Percentiles rank a stretch among this genome's conserved stretches.
These are phyloP conservation scores for Blastosporella zonata DNA, from an alignment of 1,284 basidiomycete genomes.

Conservation along the genomic window DNA sequence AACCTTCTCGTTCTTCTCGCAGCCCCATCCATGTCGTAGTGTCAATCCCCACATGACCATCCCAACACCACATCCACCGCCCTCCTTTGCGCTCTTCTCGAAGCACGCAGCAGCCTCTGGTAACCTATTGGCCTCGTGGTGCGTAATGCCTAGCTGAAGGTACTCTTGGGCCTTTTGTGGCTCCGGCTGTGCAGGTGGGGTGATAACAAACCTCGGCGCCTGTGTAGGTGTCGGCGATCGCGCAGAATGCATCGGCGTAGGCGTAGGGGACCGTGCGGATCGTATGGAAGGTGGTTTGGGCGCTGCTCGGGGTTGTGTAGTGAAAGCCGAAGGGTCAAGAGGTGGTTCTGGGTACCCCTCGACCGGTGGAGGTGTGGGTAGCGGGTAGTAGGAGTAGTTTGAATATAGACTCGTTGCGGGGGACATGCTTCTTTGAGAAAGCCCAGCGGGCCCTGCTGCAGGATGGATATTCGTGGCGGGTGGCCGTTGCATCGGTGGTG, in stretches of 20 bases:
- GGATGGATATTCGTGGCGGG: conserved; percentile 4
- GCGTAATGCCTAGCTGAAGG: conserved; percentile 75
- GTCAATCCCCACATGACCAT: conserved; percentile 93
- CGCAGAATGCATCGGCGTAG: conserved; percentile 8
- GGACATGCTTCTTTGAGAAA: conserved; percentile 34
- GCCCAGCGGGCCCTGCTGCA: conserved; percentile 1
- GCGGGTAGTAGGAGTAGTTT: conserved; percentile 61
- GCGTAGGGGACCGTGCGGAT: conserved; percentile 16
- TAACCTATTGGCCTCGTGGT: conserved; percentile 79
- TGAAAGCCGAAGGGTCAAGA: conserved; percentile 21
- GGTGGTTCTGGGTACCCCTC: conserved; percentile 22
- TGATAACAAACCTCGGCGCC: background rate
- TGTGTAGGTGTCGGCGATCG: conserved; percentile 14
- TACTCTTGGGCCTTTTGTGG: conserved; percentile 54
- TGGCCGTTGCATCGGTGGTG: conserved; percentile 1
- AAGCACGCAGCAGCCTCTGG: conserved; percentile 75
- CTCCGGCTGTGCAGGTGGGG: conserved; percentile 5
- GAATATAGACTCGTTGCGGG: conserved; percentile 55
- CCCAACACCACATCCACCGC: conserved; percentile 82
- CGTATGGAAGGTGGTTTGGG: conserved; percentile 10
- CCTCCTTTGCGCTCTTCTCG: conserved; percentile 72
- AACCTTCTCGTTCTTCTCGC: conserved; percentile 68
- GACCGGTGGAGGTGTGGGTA: conserved; percentile 46
- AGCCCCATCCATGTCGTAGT: conserved; percentile 89
- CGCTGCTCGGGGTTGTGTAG: conserved; percentile 14